Evolutionary conservation across 2,329 filamentous ascomycete species (phyloP), one percentile per base, ranked within the genome.

Genomic region (Fusarium udum): DNA sequence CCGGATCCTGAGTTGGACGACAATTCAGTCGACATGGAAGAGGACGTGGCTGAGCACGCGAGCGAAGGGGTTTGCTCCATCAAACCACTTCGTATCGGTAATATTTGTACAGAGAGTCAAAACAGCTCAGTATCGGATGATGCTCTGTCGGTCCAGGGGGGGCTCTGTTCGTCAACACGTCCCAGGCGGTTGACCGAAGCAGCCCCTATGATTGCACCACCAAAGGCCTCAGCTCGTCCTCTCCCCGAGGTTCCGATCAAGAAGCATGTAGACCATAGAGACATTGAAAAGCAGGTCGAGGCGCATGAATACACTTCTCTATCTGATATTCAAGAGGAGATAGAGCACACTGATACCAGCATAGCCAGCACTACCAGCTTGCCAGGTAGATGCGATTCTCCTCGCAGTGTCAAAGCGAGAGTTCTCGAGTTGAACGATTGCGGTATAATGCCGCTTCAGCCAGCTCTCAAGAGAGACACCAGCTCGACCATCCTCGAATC

Each of bases 241-340:
- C 66, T 78, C 16, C 76, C 76, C 22, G 67, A 77, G 34, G 61
- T 77, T 24, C 76, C 76, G 26, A 48, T 61, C 20, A 65, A 46
- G 26, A 58, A 28, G 28, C n/a, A 39, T 22, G n/a, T n/a, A 15
- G 24, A 49, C 12, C 59, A 62, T 14, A 61, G 63, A 48, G 69
- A 65, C 6, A 60, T 53, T 32, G 61, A 69, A 26, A 61, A 63
- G 18, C 56, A 32, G 31, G 37, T 66, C 26, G 60, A 61, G 31
- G 63, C 68, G 16, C 61, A 66, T 31, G 51, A 59, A 16, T 64
- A 63, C 4, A 75, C 73, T 37, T 53, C 69, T 13, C 69, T 77
- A 9, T 72, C 76, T 36, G 71, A 64, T 26, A 78, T 78, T 22
- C 70, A 73, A 28, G 76, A 78, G 56, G 73, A 75, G 36, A 48